phyloP scores from a whole-genome alignment of 805 yeast genomes.

The Candida sphagnicola region DNA sequence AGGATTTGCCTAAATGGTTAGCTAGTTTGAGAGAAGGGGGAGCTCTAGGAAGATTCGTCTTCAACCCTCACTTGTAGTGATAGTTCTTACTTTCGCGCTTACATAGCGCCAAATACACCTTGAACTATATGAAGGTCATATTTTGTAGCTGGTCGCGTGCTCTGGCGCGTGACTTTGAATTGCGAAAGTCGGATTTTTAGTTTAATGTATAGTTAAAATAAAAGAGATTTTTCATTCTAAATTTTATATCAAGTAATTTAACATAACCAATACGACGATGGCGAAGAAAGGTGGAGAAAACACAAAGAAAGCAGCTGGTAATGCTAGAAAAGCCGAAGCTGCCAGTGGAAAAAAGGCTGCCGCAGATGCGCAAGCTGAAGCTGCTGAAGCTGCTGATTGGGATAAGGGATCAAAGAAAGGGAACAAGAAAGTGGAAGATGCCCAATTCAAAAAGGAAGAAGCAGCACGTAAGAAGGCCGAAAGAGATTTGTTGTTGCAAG shows the following conservation, averaged over 20 bases:
- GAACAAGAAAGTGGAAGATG: conserved; percentile 66
- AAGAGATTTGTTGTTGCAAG: conserved; percentile 61
- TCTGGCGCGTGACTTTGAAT: no score
- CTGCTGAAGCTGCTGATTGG: conserved; percentile 64
- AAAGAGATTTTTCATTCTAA: no score
- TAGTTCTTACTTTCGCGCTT: no score
- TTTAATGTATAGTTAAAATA: no score
- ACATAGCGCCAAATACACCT: no score
- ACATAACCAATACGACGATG: no score
- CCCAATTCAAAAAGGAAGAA: conserved; percentile 66
- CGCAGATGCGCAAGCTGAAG: conserved; percentile 42
- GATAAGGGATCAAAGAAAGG: conserved; percentile 66
- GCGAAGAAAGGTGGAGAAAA: conserved; percentile 49
- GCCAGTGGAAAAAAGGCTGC: conserved; percentile 56
- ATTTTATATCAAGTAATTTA: no score
- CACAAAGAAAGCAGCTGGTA: conserved; percentile 57
- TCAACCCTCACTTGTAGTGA: conserved; percentile 16
- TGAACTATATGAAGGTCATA: no score
- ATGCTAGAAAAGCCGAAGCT: conserved; percentile 63
- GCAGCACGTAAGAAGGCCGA: conserved; percentile 80
- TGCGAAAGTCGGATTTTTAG: neutral
- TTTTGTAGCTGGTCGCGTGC: no score
- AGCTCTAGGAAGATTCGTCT: conserved; percentile 41
- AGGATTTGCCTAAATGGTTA: conserved; percentile 32
- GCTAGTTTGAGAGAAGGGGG: conserved; percentile 34